phyloP scores from a whole-genome alignment of 768 basidiomycete species.

The Sistotremastrum suecicum region DNA sequence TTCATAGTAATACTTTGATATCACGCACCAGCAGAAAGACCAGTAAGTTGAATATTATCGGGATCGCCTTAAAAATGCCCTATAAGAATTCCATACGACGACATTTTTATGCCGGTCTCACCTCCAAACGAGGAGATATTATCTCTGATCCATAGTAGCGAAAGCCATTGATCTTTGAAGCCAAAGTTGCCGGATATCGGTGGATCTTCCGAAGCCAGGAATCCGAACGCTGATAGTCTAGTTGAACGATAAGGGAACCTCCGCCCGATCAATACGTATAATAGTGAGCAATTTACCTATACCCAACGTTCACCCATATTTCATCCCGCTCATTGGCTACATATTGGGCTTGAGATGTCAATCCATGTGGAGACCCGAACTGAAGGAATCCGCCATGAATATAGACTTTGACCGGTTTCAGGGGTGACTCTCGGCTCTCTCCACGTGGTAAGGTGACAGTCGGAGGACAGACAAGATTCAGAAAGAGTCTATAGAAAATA shows the following conservation, averaged over 20 bases:
- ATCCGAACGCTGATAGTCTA: conserved; percentile 60
- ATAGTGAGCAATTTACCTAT: conserved; percentile 18
- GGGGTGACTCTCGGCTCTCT: conserved; percentile 27
- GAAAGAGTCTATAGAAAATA: conserved; percentile 31
- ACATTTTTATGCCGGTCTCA: conserved; percentile 11
- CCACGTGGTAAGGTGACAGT: conserved; percentile 24
- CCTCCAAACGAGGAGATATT: conserved; percentile 63
- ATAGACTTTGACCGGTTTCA: conserved; percentile 46
- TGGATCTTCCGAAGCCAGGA: conserved; percentile 52
- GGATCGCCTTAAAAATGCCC: conserved; percentile 34
- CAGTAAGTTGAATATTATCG: conserved; percentile 43
- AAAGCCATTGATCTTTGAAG: conserved; percentile 77
- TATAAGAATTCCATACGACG: background rate
- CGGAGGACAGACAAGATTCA: conserved; percentile 52
- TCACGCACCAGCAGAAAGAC: conserved; percentile 52
- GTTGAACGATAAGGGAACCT: background rate
- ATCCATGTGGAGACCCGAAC: conserved; percentile 58
- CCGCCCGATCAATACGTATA: background rate
- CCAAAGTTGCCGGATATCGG: conserved; percentile 60
- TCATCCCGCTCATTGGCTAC: conserved; percentile 48
- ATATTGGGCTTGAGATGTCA: conserved; percentile 51
- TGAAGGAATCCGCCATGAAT: conserved; percentile 74
- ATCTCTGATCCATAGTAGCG: conserved; percentile 53
- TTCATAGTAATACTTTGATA: background rate
- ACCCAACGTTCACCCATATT: conserved; percentile 67